Base-by-base conservation (phyloP, 169 alveolate genomes). In the Plasmodium gonderi region DNA sequence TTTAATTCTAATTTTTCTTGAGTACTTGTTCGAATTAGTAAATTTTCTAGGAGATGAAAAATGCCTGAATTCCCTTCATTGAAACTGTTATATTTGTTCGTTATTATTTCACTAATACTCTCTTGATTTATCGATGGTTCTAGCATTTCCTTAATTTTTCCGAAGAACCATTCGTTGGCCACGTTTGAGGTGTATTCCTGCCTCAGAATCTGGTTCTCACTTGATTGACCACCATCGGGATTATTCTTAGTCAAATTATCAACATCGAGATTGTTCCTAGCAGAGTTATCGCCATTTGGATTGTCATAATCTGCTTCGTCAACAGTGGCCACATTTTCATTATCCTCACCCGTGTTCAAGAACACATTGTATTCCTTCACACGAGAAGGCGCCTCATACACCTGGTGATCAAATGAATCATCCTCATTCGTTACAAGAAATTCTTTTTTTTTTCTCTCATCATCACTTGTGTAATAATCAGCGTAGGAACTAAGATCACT, bases 401-500 rank as follows among this genome's bases (percentile, higher is more conserved):
- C n/a, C n/a, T 17, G 9, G 36, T 12, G 69, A 7, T 17, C 23
- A 3, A 1, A 23, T 31, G 23, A n/a, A 3, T 31, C 33, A 17
- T 17, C 69, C 69, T 54, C 75, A 49, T 42, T 68, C 29, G 74
- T 67, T 80, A 31, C 31, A 26, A 44, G 67, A 11, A 44, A 80
- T 12, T 54, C 45, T 9, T 80, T 47, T n/a, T 64, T 40, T 0
- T n/a, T 42, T 51, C 20, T 65, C 11, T 36, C 87, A 8, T 76
- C 93, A 76, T 60, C 93, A 68, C 93, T 89, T 17, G 93, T 38
- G 54, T 23, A 76, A 47, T 89, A 89, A 36, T 89, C 90, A 9
- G 93, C 93, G 26, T 76, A 76, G 4, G 93, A 75, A 45, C 93
- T 89, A 11, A 89, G 20, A 33, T 89, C 93, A 76, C 93, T 89